These are phyloP conservation scores for Erysimum pusillum DNA, from an alignment of 441 rosid species.

Conservation along the genomic window DNA sequence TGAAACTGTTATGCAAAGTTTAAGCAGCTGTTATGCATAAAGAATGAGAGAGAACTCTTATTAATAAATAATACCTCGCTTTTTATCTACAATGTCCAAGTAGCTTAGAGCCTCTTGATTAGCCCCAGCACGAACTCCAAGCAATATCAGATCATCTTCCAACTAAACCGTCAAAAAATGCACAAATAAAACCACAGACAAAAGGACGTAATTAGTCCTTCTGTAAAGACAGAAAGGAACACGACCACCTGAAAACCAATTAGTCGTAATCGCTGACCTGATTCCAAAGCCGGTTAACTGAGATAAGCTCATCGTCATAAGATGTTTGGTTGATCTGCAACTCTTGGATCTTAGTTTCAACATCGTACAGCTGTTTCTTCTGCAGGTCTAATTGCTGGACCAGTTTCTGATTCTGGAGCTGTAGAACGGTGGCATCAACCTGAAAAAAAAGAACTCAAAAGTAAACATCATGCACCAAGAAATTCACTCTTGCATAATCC, in stretches of 20 bases:
- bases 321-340: conserved; percentile 65
- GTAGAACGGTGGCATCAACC: conserved; percentile 86
- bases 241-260: conserved; percentile 6
- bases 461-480: conserved; percentile 7
- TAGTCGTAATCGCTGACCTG: conserved; percentile 56
- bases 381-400: conserved; percentile 80
- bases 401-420: conserved; percentile 83
- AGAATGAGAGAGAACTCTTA: conserved; percentile 23
- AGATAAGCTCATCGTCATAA: conserved; percentile 71
- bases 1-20: not conserved
- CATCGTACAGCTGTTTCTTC: conserved; percentile 75
- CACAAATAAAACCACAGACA: conserved; percentile 11
- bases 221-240: conserved; percentile 1
- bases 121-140: conserved; percentile 81
- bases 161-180: conserved; percentile 51
- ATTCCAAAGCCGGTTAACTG: conserved; percentile 78
- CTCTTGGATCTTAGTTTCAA: conserved; percentile 67
- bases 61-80: conserved; percentile 56
- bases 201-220: not conserved
- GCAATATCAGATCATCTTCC: conserved; percentile 85
- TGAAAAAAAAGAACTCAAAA: conserved; percentile 35
- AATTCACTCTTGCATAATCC: not conserved
- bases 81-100: conserved; percentile 56
- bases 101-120: conserved; percentile 53
- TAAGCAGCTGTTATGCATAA: conserved; percentile 20